Conservation (phyloP, 305 asterid genomes). For the Petunia hybrid region DNA sequence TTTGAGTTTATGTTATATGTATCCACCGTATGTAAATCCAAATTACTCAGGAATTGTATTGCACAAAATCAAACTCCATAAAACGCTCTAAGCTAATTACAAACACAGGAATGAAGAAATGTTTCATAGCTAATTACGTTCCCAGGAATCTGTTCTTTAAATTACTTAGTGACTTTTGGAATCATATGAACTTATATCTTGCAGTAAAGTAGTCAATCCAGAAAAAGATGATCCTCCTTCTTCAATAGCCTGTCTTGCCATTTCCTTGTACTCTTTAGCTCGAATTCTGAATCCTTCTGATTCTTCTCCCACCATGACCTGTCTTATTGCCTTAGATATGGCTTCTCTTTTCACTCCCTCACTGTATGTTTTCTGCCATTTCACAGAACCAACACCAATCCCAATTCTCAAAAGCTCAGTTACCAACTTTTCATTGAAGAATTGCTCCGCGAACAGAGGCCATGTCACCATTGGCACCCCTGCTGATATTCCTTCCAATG, state of each 20-base stretch:
- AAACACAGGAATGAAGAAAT: too few relatives aligned
- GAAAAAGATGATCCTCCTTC: slow-evolving; percentile 43
- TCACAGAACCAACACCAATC: slow-evolving; percentile 18
- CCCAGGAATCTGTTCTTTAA: too few relatives aligned
- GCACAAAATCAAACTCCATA: too few relatives aligned
- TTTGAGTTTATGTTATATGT: too few relatives aligned
- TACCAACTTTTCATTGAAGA: slow-evolving; percentile 44
- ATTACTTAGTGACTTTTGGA: background rate
- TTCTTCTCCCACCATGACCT: slow-evolving; percentile 39
- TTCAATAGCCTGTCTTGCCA: slow-evolving; percentile 41
- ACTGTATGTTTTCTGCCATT: slow-evolving; percentile 20
- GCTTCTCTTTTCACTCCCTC: slow-evolving; percentile 37
- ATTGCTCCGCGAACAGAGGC: slow-evolving; percentile 52
- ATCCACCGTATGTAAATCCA: too few relatives aligned
- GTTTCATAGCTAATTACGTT: too few relatives aligned
- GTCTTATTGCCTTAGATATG: slow-evolving; percentile 36
- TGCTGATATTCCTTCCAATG: slow-evolving; percentile 43
- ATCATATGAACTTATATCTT: slow-evolving; percentile 30
- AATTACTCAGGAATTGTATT: too few relatives aligned
- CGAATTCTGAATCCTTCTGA: slow-evolving; percentile 39
- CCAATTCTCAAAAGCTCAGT: slow-evolving; percentile 36
- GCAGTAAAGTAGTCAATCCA: slow-evolving; percentile 32
- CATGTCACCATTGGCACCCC: slow-evolving; percentile 58
- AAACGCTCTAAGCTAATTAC: too few relatives aligned
- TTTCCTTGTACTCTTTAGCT: slow-evolving; percentile 34